Base-by-base conservation (phyloP, 768 basidiomycete genomes). In the Goffeauzyma gilvescens region DNA sequence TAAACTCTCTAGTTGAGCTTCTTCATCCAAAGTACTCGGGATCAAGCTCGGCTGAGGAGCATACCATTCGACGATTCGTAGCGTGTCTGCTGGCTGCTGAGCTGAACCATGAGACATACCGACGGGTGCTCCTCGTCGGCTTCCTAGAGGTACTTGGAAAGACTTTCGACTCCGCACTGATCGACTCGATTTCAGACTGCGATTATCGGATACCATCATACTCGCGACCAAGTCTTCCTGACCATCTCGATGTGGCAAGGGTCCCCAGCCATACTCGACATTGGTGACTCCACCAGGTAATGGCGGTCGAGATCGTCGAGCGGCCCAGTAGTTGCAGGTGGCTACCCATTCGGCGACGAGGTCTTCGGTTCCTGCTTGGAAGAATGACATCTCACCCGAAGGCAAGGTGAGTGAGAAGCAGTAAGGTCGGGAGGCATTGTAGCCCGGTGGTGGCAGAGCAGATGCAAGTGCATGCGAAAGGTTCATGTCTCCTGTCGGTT, bases 281-380 rank as follows among this genome's bases (percentile, higher is more conserved):
- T 96, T 98, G 37, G 85, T 87, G 6, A 98, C 89, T 18, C 93
- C 93, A 4, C 93, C 93, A 2, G 81, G 73, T 2, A 98, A 72
- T 1, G 93, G 93, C 58, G 95, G 89, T 54, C 90, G 87, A 63
- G 83, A 86, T 43, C 77, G 82, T 33, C 93, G 72, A 2, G 90
- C 93, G 0, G 93, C 84, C 93, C 93, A 96, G 61, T 98, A 98
- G 67, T 96, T 98, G 73, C 90, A 95, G 0, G 93, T 93, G 30
- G 82, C 79, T 6, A 93, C 89, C 93, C 93, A 96, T 63, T 98
- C 93, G 55, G 82, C 81, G 38, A 93, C 87, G n/a, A 98, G 74
- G 52, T 95, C 90, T 55, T 93, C 90, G 3, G 93, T 98, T 1
- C 93, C 93, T 1, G 90, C 86, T 64, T 98, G 93, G 71, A 93